Evolutionary conservation across 495 filamentous ascomycete species (phyloP), one percentile per base, ranked within the genome.

Genomic region (Xylaria bambusicola): DNA sequence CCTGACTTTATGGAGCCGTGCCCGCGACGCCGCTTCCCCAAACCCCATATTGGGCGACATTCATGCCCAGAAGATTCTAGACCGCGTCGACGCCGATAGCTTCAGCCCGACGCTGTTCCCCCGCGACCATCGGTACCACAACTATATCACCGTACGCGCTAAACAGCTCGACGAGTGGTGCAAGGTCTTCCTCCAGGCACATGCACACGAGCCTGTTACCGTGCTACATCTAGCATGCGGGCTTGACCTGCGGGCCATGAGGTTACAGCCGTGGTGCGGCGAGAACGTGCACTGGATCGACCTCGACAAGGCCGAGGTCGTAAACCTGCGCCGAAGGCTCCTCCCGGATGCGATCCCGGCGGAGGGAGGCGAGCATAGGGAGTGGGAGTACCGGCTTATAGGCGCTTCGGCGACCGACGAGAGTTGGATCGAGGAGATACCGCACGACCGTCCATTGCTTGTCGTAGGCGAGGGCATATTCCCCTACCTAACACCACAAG

Each of bases 171-270:
- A 67, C 36, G n/a, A 38, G 17, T 64, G 58, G 61, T 58, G 56
- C 20, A 24, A 13, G 27, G 49, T 20, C 47, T 67, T 64, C 36
- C 57, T 67, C 21, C 40, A 46, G 5, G 47, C 51, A 5, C 44
- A 64, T 35, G 27, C 29, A 9, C 40, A 31, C 41, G 41, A 58
- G 3, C 53, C 53, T 10, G 46, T 49, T 12, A 61, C 62, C 24
- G 65, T 67, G 7, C 27, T 67, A 3, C 62, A 67, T 17, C 62
- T 67, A 2, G 65, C 62, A 7, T 67, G 62, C 27, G 65, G 65
- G 1, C 46, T 67, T 2, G 65, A 67, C 41, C 48, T 52, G 36
- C 61, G 62, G 17, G 61, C 61, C 3, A 58, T 53, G 36, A 42
- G 64, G 1, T n/a, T 66, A 8, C 53, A 26, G 29, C 27, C 27